Percentiles rank a stretch among this genome's conserved stretches.
These are phyloP conservation scores for Polytrichum commune DNA, from an alignment of 225 moss, liverwort and hornwort genomes.

Conservation along the genomic window DNA sequence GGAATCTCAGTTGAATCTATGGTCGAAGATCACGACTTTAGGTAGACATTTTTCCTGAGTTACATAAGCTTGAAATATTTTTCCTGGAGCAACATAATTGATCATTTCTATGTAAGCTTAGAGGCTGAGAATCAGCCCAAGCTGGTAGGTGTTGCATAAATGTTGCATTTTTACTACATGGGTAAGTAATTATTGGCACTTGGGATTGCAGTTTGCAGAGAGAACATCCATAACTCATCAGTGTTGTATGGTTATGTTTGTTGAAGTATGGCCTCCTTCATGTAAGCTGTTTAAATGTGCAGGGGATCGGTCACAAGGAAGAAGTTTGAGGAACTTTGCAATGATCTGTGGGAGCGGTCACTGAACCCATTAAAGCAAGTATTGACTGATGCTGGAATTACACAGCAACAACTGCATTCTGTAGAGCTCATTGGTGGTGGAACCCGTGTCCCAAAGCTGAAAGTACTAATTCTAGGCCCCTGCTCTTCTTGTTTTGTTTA, in stretches of 20 bases:
- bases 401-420: slow-evolving; percentile 69
- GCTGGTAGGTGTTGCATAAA: too few species aligned
- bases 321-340: slow-evolving; percentile 91
- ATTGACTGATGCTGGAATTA: slow-evolving; percentile 62
- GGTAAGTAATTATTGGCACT: too few species aligned
- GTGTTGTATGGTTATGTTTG: not conserved
- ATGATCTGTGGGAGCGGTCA: slow-evolving; percentile 78
- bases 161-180: too few species aligned
- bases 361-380: slow-evolving; percentile 79
- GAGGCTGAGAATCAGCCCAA: too few species aligned
- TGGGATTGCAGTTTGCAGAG: too few species aligned
- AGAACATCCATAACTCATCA: not conserved
- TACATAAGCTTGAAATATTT: too few species aligned
- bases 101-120: too few species aligned
- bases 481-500: too few species aligned
- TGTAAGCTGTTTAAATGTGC: slow-evolving; percentile 15
- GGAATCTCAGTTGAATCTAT: slow-evolving; percentile 88
- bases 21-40: slow-evolving; percentile 84
- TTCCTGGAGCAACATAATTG: too few species aligned
- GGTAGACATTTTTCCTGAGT: slow-evolving; percentile 29
- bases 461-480: slow-evolving; percentile 30
- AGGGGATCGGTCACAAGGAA: slow-evolving; percentile 86
- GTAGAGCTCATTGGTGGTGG: slow-evolving; percentile 96
- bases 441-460: slow-evolving; percentile 91
- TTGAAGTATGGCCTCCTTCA: not conserved